Evolutionary conservation across 2,329 filamentous ascomycete species (phyloP).

Genomic region (Verticillium alfalfae): DNA sequence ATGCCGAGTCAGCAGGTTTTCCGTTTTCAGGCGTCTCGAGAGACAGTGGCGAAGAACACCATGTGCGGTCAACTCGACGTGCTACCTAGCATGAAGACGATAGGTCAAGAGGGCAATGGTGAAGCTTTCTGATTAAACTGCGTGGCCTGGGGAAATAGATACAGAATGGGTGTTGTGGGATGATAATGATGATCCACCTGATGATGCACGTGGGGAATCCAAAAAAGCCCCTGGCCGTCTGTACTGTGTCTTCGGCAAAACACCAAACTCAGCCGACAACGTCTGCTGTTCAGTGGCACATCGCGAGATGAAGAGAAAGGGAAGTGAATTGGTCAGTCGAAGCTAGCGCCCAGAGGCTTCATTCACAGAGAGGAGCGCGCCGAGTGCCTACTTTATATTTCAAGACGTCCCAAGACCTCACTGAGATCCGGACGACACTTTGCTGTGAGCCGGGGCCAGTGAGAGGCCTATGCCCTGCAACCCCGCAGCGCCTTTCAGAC

Average conservation of each 20-base stretch:
- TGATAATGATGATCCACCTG: too few relatives aligned
- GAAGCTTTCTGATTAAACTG: too few relatives aligned
- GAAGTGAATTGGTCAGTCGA: not conserved
- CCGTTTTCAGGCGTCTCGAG: not conserved
- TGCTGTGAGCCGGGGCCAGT: not conserved
- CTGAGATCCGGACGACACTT: not conserved
- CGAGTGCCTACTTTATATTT: not conserved
- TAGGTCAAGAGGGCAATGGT: too few relatives aligned
- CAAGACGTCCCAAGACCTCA: not conserved
- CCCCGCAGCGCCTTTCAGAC: not conserved
- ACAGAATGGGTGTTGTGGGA: too few relatives aligned
- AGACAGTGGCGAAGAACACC: not conserved
- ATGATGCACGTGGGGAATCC: too few relatives aligned
- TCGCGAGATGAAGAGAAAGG: not conserved
- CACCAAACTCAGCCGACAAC: too few relatives aligned
- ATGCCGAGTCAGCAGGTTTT: not conserved
- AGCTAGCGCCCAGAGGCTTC: not conserved
- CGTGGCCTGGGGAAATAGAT: too few relatives aligned
- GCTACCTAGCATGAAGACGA: not conserved
- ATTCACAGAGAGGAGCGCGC: not conserved
- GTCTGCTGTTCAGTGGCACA: too few relatives aligned
- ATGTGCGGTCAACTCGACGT: not conserved
- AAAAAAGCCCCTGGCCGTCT: too few relatives aligned
- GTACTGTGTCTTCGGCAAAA: too few relatives aligned
- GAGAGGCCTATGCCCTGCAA: not conserved